Conservation (phyloP, 495 filamentous ascomycete genomes). For the Aspergillus nidulans region DNA sequence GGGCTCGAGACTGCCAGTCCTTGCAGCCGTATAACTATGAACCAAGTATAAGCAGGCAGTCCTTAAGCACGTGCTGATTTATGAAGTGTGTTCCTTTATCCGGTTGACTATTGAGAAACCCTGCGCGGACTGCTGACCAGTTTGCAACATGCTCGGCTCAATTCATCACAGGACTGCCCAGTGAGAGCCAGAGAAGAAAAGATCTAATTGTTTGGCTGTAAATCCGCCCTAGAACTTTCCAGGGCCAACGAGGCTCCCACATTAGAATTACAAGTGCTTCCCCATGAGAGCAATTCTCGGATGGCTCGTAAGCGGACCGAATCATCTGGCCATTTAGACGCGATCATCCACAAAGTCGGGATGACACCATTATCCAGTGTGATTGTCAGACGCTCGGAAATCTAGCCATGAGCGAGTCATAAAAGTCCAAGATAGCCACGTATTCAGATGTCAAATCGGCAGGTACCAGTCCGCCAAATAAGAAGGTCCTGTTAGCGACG, state of each 20-base stretch:
- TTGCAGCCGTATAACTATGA: no score
- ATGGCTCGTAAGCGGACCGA: constrained; percentile 16
- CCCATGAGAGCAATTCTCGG: constrained; percentile 9
- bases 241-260: constrained; percentile 9
- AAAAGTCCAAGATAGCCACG: background rate
- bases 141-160: constrained; percentile 8
- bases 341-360: constrained; percentile 12
- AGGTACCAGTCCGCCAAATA: constrained; percentile 9
- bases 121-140: constrained; percentile 12
- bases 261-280: constrained; percentile 19
- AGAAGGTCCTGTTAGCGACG: constrained; percentile 14
- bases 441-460: constrained; percentile 3
- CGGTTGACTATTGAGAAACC: background rate
- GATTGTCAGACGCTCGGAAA: constrained; percentile 16
- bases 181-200: constrained; percentile 1
- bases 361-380: constrained; percentile 16
- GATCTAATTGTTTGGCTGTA: background rate
- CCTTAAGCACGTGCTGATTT: background rate
- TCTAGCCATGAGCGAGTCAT: constrained; percentile 7
- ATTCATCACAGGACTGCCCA: constrained; percentile 4
- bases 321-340: constrained; percentile 14
- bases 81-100: background rate
- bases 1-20: no score
- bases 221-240: constrained; percentile 5
- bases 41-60: background rate